Base-by-base conservation (phyloP, 495 filamentous ascomycete genomes). In the Aspergillus affinis region DNA sequence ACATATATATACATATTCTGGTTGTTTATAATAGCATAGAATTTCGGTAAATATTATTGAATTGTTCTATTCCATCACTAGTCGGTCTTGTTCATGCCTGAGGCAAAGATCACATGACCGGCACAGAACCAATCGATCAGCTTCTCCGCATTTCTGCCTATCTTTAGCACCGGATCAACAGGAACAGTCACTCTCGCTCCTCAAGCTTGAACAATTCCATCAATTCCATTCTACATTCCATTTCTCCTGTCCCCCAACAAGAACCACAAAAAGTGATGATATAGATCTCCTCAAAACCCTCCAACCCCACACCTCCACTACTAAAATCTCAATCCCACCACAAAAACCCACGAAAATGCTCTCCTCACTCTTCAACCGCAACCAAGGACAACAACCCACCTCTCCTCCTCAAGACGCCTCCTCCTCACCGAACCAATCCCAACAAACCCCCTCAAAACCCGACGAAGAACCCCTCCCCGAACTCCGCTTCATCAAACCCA, bases 291-390 rank as follows among this genome's bases (percentile, higher is more conserved):
- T 54, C 53, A 29, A 57, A 58, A 26, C 55, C 57, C 49, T 60
- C 57, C 56, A 60, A 62, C 60, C 67, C 62, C 46, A 63, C 63
- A 47, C 63, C 61, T 20, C 30, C 60, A 30, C 64, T 36, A 9
- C 13, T 15, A 1, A 41, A 41, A 41, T 15, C 30, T 32, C 30
- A 32, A 32, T 3, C 30, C 30, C 30, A 32, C 23, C 23, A 32
- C 30, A 7, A 32, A 32, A 32, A 1, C 30, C 30, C 2, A 32
- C 30, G 10, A 32, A 41, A 41, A 41, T 41, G 36, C 36, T 41
- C 36, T 41, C 36, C 36, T 41, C 36, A 41, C 36, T 41, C 36
- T 41, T 41, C 36, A 15, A 4, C 36, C 36, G 36, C 36, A 15
- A 15, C 36, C 9, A 15, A 13, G 9, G 15, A 51, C 23, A 64